Evolutionary conservation across 2,329 filamentous ascomycete genomes (phyloP), one percentile per base, ranked within the genome.

Genomic region (Arthrobotrys pseudoclavata): DNA sequence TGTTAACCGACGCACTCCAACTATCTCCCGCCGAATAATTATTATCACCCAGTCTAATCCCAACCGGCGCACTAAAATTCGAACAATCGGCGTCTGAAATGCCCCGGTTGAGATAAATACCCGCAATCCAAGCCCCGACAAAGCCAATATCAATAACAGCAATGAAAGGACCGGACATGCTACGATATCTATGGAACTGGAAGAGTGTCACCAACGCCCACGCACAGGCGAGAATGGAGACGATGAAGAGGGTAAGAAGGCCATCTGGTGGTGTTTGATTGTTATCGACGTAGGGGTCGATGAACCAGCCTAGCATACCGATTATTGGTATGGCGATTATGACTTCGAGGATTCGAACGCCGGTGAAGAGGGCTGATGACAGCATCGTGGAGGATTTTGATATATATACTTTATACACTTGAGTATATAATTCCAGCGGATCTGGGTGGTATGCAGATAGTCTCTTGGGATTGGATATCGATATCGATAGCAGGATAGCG

Each of bases 61-160:
- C 85, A 2, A 82, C 82, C 48, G 81, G 80, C 2, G 79, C 79
- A 10, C 82, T 82, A 83, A 93, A 87, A 83, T 86, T 84, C 18
- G 88, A 85, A 87, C 95, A 98, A 85, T 93, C 87, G 69, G 89
- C 88, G 74, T 86, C 82, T 15, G 87, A 84, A 82, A 91, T 89
- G 81, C 86, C 87, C 80, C 89, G 87, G 62, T 91, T 85, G 80
- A 86, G 85, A 84, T 88, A 90, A 70, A 90, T 88, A 80, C 83
- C 88, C 45, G 87, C 89, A 81, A 91, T 90, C 81, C 91, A 86
- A 72, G 88, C 88, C 79, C 89, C 89, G 76, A 90, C 85, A 82
- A 91, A 89, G 81, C 84, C 84, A 12, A 90, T 68, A 66, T 70
- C 84, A 83, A 91, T 89, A 83, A 91, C 80, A 78, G 90, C 80